phyloP scores from a whole-genome alignment of 257 asterid species.

The Nyctanthes arbortristis region DNA sequence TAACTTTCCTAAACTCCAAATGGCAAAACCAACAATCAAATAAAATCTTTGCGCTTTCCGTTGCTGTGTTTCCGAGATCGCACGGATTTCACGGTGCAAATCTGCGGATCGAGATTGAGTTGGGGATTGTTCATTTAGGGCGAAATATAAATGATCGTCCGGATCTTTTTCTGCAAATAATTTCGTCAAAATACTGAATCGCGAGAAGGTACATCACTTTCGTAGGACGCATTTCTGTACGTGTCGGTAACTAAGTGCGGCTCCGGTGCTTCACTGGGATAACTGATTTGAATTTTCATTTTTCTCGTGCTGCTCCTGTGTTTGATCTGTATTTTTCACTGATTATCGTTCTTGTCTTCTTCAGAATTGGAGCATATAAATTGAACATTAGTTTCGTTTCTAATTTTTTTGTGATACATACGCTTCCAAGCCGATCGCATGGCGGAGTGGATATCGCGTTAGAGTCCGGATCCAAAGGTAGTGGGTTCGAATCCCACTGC shows the following conservation, averaged over 20 bases:
- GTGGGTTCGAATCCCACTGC: slow-evolving; percentile 99
- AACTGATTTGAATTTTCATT: neutral
- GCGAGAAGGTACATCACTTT: neutral
- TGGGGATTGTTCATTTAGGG: neutral
- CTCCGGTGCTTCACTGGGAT: neutral
- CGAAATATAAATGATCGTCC: neutral
- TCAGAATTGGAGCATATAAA: neutral
- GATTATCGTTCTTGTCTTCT: slow-evolving; percentile 1
- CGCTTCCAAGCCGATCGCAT: slow-evolving; percentile 46
- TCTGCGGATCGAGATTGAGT: neutral
- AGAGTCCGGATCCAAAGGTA: slow-evolving; percentile 98
- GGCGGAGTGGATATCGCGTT: slow-evolving; percentile 99
- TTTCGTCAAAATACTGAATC: neutral
- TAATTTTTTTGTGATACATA: neutral
- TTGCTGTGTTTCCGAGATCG: neutral
- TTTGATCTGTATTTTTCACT: neutral
- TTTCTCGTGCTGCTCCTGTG: neutral
- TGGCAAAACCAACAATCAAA: neutral
- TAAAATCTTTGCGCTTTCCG: too few species aligned
- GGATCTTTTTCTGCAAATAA: neutral
- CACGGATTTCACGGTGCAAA: neutral
- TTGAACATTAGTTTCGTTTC: neutral
- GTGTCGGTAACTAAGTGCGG: neutral
- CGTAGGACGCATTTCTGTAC: neutral
- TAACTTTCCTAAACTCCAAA: too few species aligned